A percentile compares a stretch with the other conserved stretches of the same genome.
phyloP scores from a whole-genome alignment of 2,329 filamentous ascomycete genomes.

The Allantophomopsis cytisporea region DNA sequence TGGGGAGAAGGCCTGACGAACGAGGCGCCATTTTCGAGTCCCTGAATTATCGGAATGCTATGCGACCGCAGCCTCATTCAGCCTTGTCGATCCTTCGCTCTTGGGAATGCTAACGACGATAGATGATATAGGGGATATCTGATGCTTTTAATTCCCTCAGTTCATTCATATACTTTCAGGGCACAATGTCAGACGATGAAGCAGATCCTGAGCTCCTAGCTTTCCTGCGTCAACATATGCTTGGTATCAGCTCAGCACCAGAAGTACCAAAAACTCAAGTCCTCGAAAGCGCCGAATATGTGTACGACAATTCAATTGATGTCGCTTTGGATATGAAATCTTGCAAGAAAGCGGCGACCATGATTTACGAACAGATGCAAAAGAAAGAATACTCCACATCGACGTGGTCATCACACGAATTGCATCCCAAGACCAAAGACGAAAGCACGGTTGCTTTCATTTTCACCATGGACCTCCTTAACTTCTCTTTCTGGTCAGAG shows the following conservation, averaged over 20 bases:
- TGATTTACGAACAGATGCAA: slow-evolving; percentile 73
- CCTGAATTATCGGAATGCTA: no score
- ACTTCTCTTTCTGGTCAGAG: slow-evolving; percentile 95
- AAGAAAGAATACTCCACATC: slow-evolving; percentile 70
- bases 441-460: slow-evolving; percentile 79
- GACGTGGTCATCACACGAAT: slow-evolving; percentile 76
- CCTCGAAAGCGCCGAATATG: slow-evolving; percentile 67
- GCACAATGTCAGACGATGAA: slow-evolving; percentile 78
- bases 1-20: no score
- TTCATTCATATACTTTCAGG: neutral
- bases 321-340: slow-evolving; percentile 76
- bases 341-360: slow-evolving; percentile 69
- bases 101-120: no score
- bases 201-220: slow-evolving; percentile 78
- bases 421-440: slow-evolving; percentile 77
- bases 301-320: slow-evolving; percentile 88
- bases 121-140: no score
- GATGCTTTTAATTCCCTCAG: no score
- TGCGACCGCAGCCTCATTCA: no score
- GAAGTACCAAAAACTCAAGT: slow-evolving; percentile 66
- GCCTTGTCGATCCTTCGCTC: no score
- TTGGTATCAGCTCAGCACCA: slow-evolving; percentile 37
- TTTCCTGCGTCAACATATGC: slow-evolving; percentile 68
- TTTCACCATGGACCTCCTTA: slow-evolving; percentile 92
- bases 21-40: no score